Evolutionary conservation across 352 stramenopile species (phyloP), one percentile per base, ranked within the genome.

Genomic region (Pilasporangium apinafurcum): DNA sequence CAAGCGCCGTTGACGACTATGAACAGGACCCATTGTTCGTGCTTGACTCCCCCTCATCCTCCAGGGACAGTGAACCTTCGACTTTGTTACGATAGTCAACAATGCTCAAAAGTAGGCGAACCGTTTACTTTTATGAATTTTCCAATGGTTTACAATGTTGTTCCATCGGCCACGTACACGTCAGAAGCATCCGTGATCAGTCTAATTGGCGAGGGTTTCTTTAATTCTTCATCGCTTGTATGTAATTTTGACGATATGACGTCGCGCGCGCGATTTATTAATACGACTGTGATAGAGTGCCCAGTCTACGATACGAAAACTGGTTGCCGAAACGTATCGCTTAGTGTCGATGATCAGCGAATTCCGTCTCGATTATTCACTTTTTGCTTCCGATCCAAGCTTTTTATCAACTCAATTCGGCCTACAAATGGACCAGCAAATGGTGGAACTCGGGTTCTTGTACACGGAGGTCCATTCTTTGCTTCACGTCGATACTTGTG

Each of bases 391-490:
- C 16, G 16, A 8, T 21, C 31, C 14, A 16, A 29, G 13, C 52
- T 48, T 4, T 20, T 65, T 6, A 27, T 66, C 7, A 58, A 37
- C 5, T 47, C 62, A 18, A 59, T 75, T 33, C 54, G 47, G 8
- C 69, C 69, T 20, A 39, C 49, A 16, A 60, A 28, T 17, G 69
- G 69, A 1, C 61, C 66, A 16, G 36, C 30, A 12, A 48, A 40
- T 18, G 69, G 69, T 10, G 59, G 62, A n/a, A 82, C 69, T 1
- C 44, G 62, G 16, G 53, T 77, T 4, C 4, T 73, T 2, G 36
- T 82, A 2, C 53, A 27, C 37, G 69, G 65, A 10, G 50, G 60
- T 1, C 20, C 35, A 9, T 76, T 80, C 36, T 18, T 39, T 6
- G 14, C 20, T 3, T 39, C 56, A 21, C 39, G 24, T 22, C 35